phyloP scores from a whole-genome alignment of 306 rosid genomes.

The Cicer arietinum region DNA sequence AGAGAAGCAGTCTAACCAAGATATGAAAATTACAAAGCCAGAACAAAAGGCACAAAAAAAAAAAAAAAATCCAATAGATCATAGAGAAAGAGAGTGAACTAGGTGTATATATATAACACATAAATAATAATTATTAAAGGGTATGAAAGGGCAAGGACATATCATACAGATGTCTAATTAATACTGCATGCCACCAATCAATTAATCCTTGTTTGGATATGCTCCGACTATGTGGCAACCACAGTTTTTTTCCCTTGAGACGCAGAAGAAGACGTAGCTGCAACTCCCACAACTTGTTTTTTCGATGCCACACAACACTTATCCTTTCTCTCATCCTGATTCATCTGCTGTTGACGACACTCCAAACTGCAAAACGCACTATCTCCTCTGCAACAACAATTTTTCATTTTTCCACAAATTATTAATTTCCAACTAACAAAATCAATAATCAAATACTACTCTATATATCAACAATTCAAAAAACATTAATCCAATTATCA shows the following conservation, averaged over 20 bases:
- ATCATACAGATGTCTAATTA: neutral
- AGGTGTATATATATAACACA: conserved; percentile 15
- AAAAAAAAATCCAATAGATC: neutral
- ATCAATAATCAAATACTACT: neutral
- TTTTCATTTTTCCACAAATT: neutral
- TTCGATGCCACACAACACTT: conserved; percentile 64
- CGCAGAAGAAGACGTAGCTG: conserved; percentile 33
- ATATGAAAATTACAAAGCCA: conserved; percentile 36
- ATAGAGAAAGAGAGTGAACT: neutral
- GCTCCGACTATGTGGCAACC: conserved; percentile 52
- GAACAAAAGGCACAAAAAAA: conserved; percentile 5
- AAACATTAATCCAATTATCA: too few species aligned
- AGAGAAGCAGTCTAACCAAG: neutral
- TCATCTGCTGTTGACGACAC: conserved; percentile 90
- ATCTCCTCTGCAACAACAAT: conserved; percentile 67
- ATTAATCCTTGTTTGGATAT: conserved; percentile 5
- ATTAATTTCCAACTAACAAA: neutral
- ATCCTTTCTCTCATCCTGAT: conserved; percentile 73
- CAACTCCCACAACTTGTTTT: conserved; percentile 45
- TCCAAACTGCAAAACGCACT: conserved; percentile 87
- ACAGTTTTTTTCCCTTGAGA: conserved; percentile 56
- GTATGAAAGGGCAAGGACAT: conserved; percentile 8
- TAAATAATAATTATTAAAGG: neutral
- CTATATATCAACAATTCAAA: neutral
- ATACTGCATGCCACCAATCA: neutral